Conservation (phyloP, 2,329 filamentous ascomycete genomes). For the Colletotrichum tamarilloi region DNA sequence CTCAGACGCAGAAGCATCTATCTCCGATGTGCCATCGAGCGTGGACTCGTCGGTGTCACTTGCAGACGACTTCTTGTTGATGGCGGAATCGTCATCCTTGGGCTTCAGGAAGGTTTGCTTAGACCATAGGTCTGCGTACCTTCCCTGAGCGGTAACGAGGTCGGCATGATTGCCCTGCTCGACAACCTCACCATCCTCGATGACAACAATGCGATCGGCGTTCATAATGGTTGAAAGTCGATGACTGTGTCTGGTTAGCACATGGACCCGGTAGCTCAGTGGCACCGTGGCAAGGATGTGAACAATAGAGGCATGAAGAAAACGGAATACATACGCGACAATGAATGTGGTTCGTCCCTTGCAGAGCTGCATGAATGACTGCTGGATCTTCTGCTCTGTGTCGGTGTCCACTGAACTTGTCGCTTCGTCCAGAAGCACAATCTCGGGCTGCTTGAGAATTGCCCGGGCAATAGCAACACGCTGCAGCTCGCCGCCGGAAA, state of each 20-base stretch:
- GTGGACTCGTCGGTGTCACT: constrained; percentile 52
- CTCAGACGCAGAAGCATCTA: constrained; percentile 41
- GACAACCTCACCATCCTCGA: constrained; percentile 70
- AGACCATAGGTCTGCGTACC: constrained; percentile 74
- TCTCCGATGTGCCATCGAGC: constrained; percentile 48
- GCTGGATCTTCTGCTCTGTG: constrained; percentile 74
- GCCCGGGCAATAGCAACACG: constrained; percentile 77
- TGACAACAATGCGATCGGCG: constrained; percentile 74
- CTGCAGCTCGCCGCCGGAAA: constrained; percentile 75
- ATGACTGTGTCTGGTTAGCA: constrained; percentile 56
- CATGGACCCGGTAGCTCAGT: background rate
- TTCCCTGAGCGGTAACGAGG: constrained; percentile 66
- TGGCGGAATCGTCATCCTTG: constrained; percentile 47
- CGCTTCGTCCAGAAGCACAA: constrained; percentile 82
- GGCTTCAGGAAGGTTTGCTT: constrained; percentile 68
- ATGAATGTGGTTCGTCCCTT: constrained; percentile 74
- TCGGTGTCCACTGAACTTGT: constrained; percentile 81
- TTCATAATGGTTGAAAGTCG: constrained; percentile 78
- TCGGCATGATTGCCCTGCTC: constrained; percentile 72
- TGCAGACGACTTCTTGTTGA: constrained; percentile 34
- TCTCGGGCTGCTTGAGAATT: constrained; percentile 78
- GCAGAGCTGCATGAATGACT: constrained; percentile 68
- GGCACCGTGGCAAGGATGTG: background rate
- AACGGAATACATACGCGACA: constrained; percentile 63
- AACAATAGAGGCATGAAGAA: no score